These are phyloP conservation scores for Breynia disticha DNA, from an alignment of 441 rosid genomes.

Conservation along the genomic window DNA sequence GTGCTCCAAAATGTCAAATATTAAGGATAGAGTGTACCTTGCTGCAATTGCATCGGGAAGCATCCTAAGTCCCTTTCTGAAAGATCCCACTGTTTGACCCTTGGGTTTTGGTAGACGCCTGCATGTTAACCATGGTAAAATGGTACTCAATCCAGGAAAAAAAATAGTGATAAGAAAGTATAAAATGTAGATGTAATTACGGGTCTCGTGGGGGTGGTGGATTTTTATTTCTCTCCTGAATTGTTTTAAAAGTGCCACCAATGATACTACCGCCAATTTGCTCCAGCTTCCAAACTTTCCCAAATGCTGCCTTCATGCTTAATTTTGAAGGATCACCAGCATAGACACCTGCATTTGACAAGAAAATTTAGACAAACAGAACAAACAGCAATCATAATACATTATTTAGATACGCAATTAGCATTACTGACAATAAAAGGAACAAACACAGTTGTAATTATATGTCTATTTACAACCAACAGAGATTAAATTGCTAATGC, in stretches of 20 bases:
- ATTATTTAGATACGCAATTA: neutral
- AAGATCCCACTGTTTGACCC: constrained; percentile 90
- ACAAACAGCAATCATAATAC: neutral
- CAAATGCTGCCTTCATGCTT: constrained; percentile 95
- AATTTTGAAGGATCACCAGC: constrained; percentile 88
- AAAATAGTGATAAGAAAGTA: constrained; percentile 3
- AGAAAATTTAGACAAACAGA: neutral
- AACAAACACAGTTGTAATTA: too few relatives aligned
- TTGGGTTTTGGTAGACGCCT: constrained; percentile 77
- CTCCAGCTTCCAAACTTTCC: constrained; percentile 91
- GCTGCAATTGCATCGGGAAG: constrained; percentile 72
- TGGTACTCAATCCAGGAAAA: constrained; percentile 9
- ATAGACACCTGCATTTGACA: constrained; percentile 57
- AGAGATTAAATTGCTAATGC: too few relatives aligned
- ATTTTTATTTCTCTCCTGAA: constrained; percentile 60
- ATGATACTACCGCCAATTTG: constrained; percentile 80
- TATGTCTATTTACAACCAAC: too few relatives aligned
- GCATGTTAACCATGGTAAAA: constrained; percentile 17
- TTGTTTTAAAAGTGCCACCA: constrained; percentile 74
- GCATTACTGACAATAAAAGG: too few relatives aligned
- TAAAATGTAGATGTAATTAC: constrained; percentile 29
- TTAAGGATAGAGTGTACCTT: constrained; percentile 30
- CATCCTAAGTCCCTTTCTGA: constrained; percentile 70
- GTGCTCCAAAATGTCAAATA: constrained; percentile 1
- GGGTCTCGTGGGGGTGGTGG: constrained; percentile 64